phyloP scores from a whole-genome alignment of 768 basidiomycete genomes.

The Leucosporidium creatinivorum region DNA sequence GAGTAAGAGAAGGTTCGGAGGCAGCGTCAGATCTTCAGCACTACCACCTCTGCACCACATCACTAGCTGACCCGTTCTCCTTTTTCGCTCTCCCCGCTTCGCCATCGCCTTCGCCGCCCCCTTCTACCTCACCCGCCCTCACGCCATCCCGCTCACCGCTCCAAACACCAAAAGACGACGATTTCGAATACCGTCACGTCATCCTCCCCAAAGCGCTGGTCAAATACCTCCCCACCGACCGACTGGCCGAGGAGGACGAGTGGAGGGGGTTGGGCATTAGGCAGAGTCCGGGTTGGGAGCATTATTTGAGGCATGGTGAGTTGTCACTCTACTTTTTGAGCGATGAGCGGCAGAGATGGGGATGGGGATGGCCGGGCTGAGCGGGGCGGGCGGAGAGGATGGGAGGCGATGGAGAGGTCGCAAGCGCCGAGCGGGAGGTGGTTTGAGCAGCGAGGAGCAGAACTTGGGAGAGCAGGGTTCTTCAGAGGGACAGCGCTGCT shows the following conservation, averaged over 20 bases:
- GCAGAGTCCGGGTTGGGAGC: slow-evolving; percentile 93
- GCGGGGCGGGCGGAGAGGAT: too few species aligned
- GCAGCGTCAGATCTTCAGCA: too few species aligned
- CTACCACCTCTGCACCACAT: too few species aligned
- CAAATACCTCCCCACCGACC: slow-evolving; percentile 82
- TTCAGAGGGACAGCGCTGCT: too few species aligned
- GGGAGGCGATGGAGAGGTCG: not conserved
- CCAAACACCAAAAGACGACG: slow-evolving; percentile 22
- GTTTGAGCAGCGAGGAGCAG: not conserved
- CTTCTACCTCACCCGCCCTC: not conserved
- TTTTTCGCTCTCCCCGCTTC: too few species aligned
- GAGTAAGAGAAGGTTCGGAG: too few species aligned
- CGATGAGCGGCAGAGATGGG: not conserved
- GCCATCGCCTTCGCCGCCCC: too few species aligned
- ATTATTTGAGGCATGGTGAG: slow-evolving; percentile 45
- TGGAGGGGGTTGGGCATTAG: slow-evolving; percentile 96
- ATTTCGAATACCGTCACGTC: slow-evolving; percentile 55
- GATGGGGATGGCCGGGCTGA: too few species aligned
- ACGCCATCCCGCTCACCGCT: not conserved
- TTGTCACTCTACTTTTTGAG: not conserved
- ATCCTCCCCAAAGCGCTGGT: slow-evolving; percentile 90
- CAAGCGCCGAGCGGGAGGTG: not conserved
- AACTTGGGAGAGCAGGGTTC: not conserved
- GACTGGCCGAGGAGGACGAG: slow-evolving; percentile 75
- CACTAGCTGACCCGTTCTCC: too few species aligned